phyloP scores from a whole-genome alignment of 2,329 filamentous ascomycete genomes.

The Orbilia brochopaga region DNA sequence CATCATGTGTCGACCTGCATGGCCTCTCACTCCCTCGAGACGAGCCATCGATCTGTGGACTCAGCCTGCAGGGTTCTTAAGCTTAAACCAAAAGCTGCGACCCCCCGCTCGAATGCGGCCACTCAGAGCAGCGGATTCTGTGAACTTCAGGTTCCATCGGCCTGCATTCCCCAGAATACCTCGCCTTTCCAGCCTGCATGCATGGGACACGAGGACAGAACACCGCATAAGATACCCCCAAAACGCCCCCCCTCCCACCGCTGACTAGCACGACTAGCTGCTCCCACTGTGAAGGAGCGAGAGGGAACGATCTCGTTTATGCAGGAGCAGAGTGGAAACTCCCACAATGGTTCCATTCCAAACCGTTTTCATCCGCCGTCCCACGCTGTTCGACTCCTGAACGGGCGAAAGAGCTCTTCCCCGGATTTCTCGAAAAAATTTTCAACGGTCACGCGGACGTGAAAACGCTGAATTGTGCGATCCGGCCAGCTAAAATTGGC shows the following conservation, averaged over 20 bases:
- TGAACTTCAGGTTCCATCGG: conserved; percentile 12
- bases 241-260: neutral
- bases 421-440: conserved; percentile 44
- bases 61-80: conserved; percentile 30
- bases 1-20: conserved; percentile 48
- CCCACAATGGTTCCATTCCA: conserved; percentile 11
- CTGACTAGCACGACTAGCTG: too few species aligned
- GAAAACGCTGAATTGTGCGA: conserved; percentile 28
- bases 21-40: conserved; percentile 39
- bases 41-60: conserved; percentile 15
- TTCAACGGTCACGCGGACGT: conserved; percentile 43
- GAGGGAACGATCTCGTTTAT: conserved; percentile 30
- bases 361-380: conserved; percentile 24
- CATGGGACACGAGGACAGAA: conserved; percentile 41
- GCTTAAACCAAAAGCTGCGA: conserved; percentile 26
- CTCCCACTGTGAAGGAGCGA: too few species aligned
- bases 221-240: conserved; percentile 21
- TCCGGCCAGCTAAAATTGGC: conserved; percentile 37
- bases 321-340: conserved; percentile 31
- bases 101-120: neutral
- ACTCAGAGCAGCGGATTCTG: conserved; percentile 4
- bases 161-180: conserved; percentile 33
- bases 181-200: conserved; percentile 2
- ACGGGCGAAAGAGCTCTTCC: conserved; percentile 43
- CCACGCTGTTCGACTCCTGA: conserved; percentile 15